phyloP scores from a whole-genome alignment of 2,329 filamentous ascomycete genomes.

The Gnomoniopsis sp. region DNA sequence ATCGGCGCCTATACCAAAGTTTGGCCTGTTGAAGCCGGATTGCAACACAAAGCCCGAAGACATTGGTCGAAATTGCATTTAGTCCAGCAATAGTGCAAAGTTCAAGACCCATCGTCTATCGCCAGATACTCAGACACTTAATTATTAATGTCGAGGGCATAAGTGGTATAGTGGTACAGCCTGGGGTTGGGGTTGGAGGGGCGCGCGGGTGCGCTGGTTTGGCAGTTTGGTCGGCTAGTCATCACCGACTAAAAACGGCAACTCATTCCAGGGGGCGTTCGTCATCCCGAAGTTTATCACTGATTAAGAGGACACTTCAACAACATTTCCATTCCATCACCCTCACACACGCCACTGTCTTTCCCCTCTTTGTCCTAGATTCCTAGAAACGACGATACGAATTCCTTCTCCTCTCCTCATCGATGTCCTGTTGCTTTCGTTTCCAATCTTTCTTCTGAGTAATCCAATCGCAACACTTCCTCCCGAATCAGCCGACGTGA shows the following conservation, averaged over 20 bases:
- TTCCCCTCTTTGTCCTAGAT: not conserved
- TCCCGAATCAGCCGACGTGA: not conserved
- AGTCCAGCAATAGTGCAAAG: too few species aligned
- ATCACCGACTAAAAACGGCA: not conserved
- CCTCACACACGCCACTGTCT: not conserved
- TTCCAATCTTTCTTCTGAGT: not conserved
- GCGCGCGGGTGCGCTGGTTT: too few species aligned
- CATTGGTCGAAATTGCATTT: too few species aligned
- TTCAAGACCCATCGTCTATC: too few species aligned
- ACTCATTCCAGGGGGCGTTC: not conserved
- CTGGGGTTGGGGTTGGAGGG: too few species aligned
- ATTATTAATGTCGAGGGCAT: too few species aligned
- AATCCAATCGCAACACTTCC: not conserved
- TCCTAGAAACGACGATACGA: not conserved
- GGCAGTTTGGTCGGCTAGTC: too few species aligned
- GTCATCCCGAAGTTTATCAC: not conserved
- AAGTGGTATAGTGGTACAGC: too few species aligned
- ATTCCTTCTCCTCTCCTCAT: not conserved
- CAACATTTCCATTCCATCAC: not conserved
- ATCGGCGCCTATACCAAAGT: too few species aligned
- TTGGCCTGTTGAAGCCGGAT: too few species aligned
- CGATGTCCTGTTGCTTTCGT: not conserved
- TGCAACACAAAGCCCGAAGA: too few species aligned
- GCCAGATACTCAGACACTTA: too few species aligned
- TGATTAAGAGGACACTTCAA: conserved; percentile 4